Percentiles rank a stretch among this genome's conserved stretches.
Evolutionary conservation across 768 basidiomycete genomes (phyloP).

Genomic region (Kwoniella dejecticola): DNA sequence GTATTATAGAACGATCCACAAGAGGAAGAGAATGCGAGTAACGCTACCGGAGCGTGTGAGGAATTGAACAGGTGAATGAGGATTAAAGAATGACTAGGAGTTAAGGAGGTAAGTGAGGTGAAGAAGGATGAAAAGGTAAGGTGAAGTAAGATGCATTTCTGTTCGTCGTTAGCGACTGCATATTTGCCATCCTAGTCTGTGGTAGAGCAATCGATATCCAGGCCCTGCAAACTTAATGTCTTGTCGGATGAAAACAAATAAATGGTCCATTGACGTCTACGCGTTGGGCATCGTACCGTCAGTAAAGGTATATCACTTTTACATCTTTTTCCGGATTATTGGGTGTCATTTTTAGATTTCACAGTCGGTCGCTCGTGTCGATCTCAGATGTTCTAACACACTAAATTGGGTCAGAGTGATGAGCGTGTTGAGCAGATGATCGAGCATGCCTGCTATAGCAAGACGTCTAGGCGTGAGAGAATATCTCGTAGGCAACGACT

Average conservation of each 20-base stretch:
- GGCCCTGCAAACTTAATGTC: no score
- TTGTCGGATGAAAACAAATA: background rate
- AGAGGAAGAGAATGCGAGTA: slow-evolving; percentile 1
- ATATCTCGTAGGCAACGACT: no score
- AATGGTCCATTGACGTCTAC: no score
- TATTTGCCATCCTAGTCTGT: no score
- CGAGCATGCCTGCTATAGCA: no score
- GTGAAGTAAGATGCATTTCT: no score
- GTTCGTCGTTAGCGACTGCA: no score
- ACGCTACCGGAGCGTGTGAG: slow-evolving; percentile 4
- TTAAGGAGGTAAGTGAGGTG: slow-evolving; percentile 2
- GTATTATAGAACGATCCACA: background rate
- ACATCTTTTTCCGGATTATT: background rate
- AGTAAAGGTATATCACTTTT: slow-evolving; percentile 20
- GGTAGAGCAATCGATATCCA: no score
- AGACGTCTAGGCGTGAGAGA: no score
- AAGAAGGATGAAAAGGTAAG: background rate
- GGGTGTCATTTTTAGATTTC: background rate
- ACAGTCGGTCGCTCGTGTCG: slow-evolving; percentile 1
- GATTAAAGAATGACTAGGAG: background rate
- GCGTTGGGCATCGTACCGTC: background rate
- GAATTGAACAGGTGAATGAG: background rate
- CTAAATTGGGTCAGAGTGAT: no score
- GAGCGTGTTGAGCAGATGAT: no score
- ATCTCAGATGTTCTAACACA: background rate